Evolutionary conservation across 352 stramenopile genomes (phyloP).

Genomic region (Phytophthora citricola): DNA sequence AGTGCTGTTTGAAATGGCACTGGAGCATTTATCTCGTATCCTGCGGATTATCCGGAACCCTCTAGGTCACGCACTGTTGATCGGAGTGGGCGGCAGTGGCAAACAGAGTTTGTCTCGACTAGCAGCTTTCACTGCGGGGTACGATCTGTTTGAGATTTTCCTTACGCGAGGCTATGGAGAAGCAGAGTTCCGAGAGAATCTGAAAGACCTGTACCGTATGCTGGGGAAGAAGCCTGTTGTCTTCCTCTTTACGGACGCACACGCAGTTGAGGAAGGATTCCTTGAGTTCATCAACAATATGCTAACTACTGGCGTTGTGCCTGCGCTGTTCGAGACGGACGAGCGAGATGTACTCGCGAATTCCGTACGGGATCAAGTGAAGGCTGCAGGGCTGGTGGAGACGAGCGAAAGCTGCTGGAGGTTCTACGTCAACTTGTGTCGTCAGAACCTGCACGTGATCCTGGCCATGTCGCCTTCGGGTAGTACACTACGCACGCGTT

Average conservation of each 20-base stretch:
- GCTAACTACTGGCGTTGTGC: constrained; percentile 95
- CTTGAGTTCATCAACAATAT: constrained; percentile 98
- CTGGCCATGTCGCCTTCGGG: constrained; percentile 95
- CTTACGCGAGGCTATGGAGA: constrained; percentile 94
- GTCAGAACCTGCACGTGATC: constrained; percentile 95
- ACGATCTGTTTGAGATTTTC: constrained; percentile 96
- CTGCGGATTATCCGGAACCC: constrained; percentile 94
- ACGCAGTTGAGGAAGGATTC: constrained; percentile 96
- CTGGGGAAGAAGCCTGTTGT: constrained; percentile 90
- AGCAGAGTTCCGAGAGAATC: constrained; percentile 93
- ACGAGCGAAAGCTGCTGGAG: constrained; percentile 95
- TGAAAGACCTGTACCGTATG: constrained; percentile 94
- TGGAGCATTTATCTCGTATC: constrained; percentile 94
- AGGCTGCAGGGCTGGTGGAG: constrained; percentile 88
- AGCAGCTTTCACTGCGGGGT: constrained; percentile 93
- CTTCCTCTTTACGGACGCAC: constrained; percentile 96
- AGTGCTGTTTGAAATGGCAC: constrained; percentile 96
- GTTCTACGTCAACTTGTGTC: constrained; percentile 94
- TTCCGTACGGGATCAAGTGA: constrained; percentile 90
- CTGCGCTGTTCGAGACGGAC: constrained; percentile 92
- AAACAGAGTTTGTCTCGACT: constrained; percentile 95
- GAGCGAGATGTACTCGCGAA: constrained; percentile 90
- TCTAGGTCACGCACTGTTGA: constrained; percentile 92
- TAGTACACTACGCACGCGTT: constrained; percentile 93
- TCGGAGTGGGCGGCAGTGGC: constrained; percentile 94